Base-by-base conservation (phyloP, 257 asterid species). In the Petunia axillaris region DNA sequence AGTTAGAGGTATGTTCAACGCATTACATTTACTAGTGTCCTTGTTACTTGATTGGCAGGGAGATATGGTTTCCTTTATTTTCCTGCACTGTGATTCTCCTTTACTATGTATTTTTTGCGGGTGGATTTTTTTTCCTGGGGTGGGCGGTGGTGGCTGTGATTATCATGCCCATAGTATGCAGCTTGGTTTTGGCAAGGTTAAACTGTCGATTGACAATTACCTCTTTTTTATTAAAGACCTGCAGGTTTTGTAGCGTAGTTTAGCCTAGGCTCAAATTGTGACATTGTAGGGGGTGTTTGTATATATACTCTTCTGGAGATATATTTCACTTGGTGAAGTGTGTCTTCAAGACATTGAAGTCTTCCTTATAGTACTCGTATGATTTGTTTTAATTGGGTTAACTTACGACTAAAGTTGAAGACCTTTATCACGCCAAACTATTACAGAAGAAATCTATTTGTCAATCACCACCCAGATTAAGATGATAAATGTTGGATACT, bases 1-100 rank as follows among this genome's bases (percentile, higher is more conserved):
- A 16, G 11, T 40, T 53, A 40, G 80, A 58, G 80, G 86, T 80
- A 66, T 59, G 62, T 54, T 5, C 54, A 73, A 73, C 44, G 36
- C 46, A 2, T 73, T 50, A 35, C 59, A 35, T 35, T 71, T 50
- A 46, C 25, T 25, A 25, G 25, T 25, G 25, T 25, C 25, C 25
- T 25, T 25, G 25, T 25, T 25, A 25, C 25, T 25, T 25, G 25
- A 25, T 25, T 25, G 25, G 25, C 25, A 25, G 25, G 25, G 25
- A 25, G 25, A 25, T 25, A 25, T 25, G 25, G 25, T 25, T 25
- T 25, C 25, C 25, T 25, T 25, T 25, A 25, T 25, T 25, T 25
- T 25, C 25, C 25, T 25, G 25, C 25, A 25, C 25, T 25, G 25
- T 25, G 25, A 25, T 25, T 25, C 25, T 25, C 25, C 25, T 25